Base-by-base conservation (phyloP, 169 alveolate genomes). In the Perkinsus chesapeaki region DNA sequence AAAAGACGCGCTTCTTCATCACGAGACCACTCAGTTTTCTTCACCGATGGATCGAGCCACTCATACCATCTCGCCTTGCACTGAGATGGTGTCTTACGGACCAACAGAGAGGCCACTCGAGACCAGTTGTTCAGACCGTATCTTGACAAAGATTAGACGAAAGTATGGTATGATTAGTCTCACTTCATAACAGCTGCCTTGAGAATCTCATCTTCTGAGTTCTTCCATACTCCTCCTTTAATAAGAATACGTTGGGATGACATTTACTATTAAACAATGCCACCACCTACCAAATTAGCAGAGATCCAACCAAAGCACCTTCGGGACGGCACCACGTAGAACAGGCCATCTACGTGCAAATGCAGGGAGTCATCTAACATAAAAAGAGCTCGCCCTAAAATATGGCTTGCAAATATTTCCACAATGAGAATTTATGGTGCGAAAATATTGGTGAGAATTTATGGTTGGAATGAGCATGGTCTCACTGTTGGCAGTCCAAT, bases 171-270 rank as follows among this genome's bases (percentile, higher is more conserved):
- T 16, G 60, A 5, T 16, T 9, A 43, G 60, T 5, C 60, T 43
- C 16, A 43, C 60, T 99, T 99, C 99, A 99, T 99, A 72, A 99
- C 99, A 34, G 99, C 99, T 9, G 99, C 99, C 96, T 99, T 99
- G 93, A 99, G 99, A 92, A 99, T 99, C 95, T 99, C 99, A 96
- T 99, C 99, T 96, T 99, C 99, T 93, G 99, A 98, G 98, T 99
- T 99, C 96, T 99, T 99, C 99, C 99, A 99, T 92, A 99, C 98
- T 23, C 99, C 99, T 39, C 99, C 99, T 96, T 98, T 99, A 19
- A 98, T 96, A 94, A 98, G 97, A 92, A 98, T 98, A 93, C 99
- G 96, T 43, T 43, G 60, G 60, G 60, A 43, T 5, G 60, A 43
- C 60, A 43, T 43, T n/a, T n/a, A n/a, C n/a, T n/a, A n/a, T n/a